Percentiles rank a stretch among this genome's conserved stretches.
Evolutionary conservation across 2,329 filamentous ascomycete genomes (phyloP).

Genomic region (Passalora sequoiae): DNA sequence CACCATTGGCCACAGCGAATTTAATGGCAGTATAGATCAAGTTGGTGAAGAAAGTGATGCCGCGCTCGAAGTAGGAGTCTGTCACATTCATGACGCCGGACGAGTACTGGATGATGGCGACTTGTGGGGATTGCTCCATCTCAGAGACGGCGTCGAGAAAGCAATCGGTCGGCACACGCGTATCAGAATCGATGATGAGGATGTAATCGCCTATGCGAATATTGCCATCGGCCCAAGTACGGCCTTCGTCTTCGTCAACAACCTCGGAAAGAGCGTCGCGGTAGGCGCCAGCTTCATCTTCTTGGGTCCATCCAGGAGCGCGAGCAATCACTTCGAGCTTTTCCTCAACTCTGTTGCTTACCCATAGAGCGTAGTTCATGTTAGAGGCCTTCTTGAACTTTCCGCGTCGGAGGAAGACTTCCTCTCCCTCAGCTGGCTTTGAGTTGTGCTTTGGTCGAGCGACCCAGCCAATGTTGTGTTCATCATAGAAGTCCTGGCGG

Average conservation of each 20-base stretch:
- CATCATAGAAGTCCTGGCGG: slow-evolving; percentile 47
- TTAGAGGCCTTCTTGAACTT: slow-evolving; percentile 72
- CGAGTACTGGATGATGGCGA: slow-evolving; percentile 72
- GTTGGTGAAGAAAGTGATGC: slow-evolving; percentile 48
- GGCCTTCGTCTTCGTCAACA: slow-evolving; percentile 58
- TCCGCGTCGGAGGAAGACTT: slow-evolving; percentile 51
- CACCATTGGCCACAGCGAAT: slow-evolving; percentile 70
- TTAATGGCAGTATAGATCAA: slow-evolving; percentile 72
- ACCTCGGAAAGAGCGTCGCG: slow-evolving; percentile 59
- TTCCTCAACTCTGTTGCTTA: slow-evolving; percentile 63
- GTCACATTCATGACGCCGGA: slow-evolving; percentile 77
- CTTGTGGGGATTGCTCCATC: slow-evolving; percentile 73
- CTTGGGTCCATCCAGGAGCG: slow-evolving; percentile 59
- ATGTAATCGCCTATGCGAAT: slow-evolving; percentile 83
- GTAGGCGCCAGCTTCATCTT: slow-evolving; percentile 63
- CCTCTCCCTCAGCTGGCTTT: slow-evolving; percentile 47
- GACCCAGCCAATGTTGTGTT: slow-evolving; percentile 49
- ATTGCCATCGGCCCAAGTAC: slow-evolving; percentile 78
- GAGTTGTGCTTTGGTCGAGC: slow-evolving; percentile 48
- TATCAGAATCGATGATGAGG: slow-evolving; percentile 72
- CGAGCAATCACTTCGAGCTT: slow-evolving; percentile 57
- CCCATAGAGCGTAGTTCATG: slow-evolving; percentile 65
- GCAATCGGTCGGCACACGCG: slow-evolving; percentile 70
- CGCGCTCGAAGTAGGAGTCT: slow-evolving; percentile 55
- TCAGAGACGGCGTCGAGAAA: slow-evolving; percentile 74